Percentiles rank a stretch among this genome's conserved stretches.
Conservation (phyloP, 345 rosid genomes). For the Citrus unshiu region DNA sequence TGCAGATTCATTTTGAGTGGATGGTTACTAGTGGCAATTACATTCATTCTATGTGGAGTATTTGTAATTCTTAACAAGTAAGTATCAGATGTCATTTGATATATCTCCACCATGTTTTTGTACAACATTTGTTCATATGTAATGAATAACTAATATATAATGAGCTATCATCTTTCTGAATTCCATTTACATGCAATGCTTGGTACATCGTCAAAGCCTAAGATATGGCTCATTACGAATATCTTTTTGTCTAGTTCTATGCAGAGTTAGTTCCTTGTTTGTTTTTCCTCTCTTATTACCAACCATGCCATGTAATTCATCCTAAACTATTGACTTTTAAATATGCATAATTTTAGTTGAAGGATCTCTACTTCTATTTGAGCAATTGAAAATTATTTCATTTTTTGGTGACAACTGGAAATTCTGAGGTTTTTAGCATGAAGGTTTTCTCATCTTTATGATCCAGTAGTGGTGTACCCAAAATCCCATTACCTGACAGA, state of each 20-base stretch:
- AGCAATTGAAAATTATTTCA: neutral
- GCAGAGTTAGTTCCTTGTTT: neutral
- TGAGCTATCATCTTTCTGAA: neutral
- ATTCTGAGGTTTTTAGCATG: neutral
- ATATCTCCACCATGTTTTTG: neutral
- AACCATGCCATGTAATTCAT: neutral
- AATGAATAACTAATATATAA: neutral
- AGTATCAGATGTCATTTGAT: constrained; percentile 18
- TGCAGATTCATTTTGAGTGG: constrained; percentile 82
- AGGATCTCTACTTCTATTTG: neutral
- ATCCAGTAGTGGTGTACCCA: neutral
- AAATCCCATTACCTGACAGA: neutral
- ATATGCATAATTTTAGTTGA: neutral
- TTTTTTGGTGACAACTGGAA: neutral
- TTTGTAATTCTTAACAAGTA: constrained; percentile 83
- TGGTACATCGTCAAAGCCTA: neutral
- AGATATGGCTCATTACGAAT: neutral
- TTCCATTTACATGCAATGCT: neutral
- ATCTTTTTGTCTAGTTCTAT: neutral
- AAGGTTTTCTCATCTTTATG: neutral
- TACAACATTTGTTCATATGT: constrained; percentile 8
- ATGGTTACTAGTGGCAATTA: constrained; percentile 84
- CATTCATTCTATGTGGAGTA: constrained; percentile 82
- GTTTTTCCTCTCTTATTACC: neutral
- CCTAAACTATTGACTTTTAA: neutral